Conservation (phyloP, 169 alveolate species). For the Eimeria sp. region DNA sequence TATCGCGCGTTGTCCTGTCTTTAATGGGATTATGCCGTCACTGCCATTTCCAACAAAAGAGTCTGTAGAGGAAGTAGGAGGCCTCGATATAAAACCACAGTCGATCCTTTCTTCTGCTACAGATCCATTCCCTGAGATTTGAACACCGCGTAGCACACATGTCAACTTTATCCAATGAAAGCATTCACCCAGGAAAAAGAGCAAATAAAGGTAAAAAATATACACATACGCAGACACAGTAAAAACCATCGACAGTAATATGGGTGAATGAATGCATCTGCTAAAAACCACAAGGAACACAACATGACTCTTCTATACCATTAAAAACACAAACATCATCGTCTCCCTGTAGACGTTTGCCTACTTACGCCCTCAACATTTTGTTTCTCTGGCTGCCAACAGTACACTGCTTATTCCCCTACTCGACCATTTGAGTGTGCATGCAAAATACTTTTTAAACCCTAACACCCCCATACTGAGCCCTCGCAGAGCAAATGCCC, state of each 20-base stretch:
- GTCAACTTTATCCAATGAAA: too few relatives aligned
- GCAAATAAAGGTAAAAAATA: background rate
- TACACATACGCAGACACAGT: background rate
- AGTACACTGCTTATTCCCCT: background rate
- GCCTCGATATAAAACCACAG: background rate
- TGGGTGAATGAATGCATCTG: background rate
- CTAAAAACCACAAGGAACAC: background rate
- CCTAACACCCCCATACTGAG: background rate
- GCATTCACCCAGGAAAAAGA: background rate
- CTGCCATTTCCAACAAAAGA: background rate
- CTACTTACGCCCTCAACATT: background rate
- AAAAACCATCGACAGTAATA: background rate
- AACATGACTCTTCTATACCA: background rate
- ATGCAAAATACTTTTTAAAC: background rate
- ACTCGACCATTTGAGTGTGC: background rate
- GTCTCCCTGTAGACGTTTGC: too few relatives aligned
- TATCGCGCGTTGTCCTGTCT: background rate
- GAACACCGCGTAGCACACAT: background rate
- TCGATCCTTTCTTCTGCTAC: background rate
- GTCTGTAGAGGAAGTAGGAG: background rate
- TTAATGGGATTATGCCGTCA: too few relatives aligned
- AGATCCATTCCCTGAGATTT: background rate
- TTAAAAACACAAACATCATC: background rate
- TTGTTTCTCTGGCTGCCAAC: background rate
- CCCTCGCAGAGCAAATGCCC: background rate